Evolutionary conservation across 1,284 basidiomycete genomes (phyloP).

Genomic region (Trichosporon faecale): DNA sequence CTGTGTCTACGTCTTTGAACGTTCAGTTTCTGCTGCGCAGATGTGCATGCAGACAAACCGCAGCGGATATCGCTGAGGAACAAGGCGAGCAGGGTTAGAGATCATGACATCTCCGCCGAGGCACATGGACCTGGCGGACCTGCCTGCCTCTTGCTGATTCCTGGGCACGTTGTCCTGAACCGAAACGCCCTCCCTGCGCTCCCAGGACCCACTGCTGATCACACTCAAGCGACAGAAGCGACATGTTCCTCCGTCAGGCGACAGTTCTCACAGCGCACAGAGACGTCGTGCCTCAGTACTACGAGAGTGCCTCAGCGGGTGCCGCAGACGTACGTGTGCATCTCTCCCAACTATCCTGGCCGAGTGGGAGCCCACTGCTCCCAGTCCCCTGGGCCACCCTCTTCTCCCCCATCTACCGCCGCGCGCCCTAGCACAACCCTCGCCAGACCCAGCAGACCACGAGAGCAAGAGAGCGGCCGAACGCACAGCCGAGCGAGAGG

Average conservation of each 20-base stretch:
- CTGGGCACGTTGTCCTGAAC: background rate
- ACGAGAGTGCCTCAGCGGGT: background rate
- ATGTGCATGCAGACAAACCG: background rate
- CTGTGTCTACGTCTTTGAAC: background rate
- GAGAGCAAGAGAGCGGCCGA: background rate
- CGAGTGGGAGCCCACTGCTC: conserved; percentile 4
- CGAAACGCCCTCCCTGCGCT: background rate
- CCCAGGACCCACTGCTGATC: background rate
- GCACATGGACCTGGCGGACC: background rate
- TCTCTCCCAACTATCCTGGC: background rate
- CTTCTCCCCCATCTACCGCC: background rate
- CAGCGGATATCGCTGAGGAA: background rate
- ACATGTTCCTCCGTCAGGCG: background rate
- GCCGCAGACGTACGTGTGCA: background rate
- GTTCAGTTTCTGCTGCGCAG: too few relatives aligned
- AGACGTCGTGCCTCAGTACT: background rate
- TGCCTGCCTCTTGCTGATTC: background rate
- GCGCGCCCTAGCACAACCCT: background rate
- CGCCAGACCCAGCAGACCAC: background rate
- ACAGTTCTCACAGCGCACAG: background rate
- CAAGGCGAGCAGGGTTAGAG: background rate
- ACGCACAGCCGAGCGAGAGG: background rate
- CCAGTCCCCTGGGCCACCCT: background rate
- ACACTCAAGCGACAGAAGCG: background rate
- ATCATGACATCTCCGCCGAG: background rate